Percentiles rank a stretch among this genome's conserved stretches.
Conservation (phyloP, 495 filamentous ascomycete genomes). For the Penicillium riverlandense region DNA sequence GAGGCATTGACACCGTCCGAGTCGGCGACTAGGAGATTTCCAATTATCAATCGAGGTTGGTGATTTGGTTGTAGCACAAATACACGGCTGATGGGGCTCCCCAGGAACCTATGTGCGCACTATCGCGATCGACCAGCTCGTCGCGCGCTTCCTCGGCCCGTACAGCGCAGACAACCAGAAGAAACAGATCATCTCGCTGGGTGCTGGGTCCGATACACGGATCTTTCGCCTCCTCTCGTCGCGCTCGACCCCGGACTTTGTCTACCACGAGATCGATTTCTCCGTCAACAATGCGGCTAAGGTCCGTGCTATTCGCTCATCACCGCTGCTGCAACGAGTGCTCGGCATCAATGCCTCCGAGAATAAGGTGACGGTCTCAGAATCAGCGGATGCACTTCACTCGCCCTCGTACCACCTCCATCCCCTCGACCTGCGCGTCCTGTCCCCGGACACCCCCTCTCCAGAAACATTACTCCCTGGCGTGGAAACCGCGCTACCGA, state of each 20-base stretch:
- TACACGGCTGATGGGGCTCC: neutral
- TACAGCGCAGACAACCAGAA: slow-evolving; percentile 10
- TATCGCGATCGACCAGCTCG: slow-evolving; percentile 73
- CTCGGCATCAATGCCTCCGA: slow-evolving; percentile 16
- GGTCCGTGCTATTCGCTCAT: slow-evolving; percentile 41
- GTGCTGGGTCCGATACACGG: slow-evolving; percentile 89
- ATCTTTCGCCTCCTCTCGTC: slow-evolving; percentile 60
- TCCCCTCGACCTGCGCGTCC: slow-evolving; percentile 68
- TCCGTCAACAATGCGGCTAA: slow-evolving; percentile 63
- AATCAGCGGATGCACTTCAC: slow-evolving; percentile 32
- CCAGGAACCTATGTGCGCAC: slow-evolving; percentile 92
- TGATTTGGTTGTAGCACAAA: neutral
- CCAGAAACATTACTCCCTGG: slow-evolving; percentile 12
- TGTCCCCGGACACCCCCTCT: slow-evolving; percentile 28
- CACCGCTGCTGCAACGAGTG: slow-evolving; percentile 26
- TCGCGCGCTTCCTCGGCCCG: slow-evolving; percentile 58
- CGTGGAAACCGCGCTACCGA: slow-evolving; percentile 56
- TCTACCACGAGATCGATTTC: slow-evolving; percentile 95
- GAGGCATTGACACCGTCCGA: slow-evolving; percentile 49
- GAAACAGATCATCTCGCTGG: slow-evolving; percentile 88
- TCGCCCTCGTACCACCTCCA: slow-evolving; percentile 63
- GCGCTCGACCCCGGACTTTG: slow-evolving; percentile 28
- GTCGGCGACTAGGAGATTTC: slow-evolving; percentile 50
- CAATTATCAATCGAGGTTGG: slow-evolving; percentile 89
- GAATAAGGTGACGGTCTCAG: slow-evolving; percentile 25